A percentile compares a stretch with the other conserved stretches of the same genome.
Conservation (phyloP, 768 basidiomycete species). For the Leucocoprinus leucothites region DNA sequence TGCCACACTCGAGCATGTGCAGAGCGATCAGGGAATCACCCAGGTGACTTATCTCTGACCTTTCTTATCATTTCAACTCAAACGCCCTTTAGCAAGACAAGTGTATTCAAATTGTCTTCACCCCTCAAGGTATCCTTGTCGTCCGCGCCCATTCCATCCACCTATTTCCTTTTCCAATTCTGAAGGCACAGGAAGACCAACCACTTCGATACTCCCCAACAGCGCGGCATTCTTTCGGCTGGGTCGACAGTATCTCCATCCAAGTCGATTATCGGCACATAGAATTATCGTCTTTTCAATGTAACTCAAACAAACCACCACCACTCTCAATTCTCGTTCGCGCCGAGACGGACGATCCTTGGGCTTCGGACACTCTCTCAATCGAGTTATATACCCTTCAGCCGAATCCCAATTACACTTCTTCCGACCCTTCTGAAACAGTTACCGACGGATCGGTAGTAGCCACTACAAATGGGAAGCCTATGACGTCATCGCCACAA, state of each 20-base stretch:
- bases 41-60: constrained; percentile 23
- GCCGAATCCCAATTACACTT: constrained; percentile 28
- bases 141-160: constrained; percentile 57
- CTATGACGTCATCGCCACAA: constrained; percentile 2
- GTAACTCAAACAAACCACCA: neutral
- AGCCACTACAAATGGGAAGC: neutral
- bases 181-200: constrained; percentile 19
- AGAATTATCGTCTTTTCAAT: neutral
- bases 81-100: constrained; percentile 39
- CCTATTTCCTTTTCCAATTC: constrained; percentile 47
- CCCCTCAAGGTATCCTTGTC: constrained; percentile 46
- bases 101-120: constrained; percentile 51
- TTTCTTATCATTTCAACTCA: constrained; percentile 9
- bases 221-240: constrained; percentile 55
- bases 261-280: constrained; percentile 16
- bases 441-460: too few relatives aligned
- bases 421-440: neutral
- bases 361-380: constrained; percentile 44
- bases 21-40: constrained; percentile 22
- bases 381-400: constrained; percentile 52
- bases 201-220: constrained; percentile 30
- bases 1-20: constrained; percentile 41
- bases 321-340: constrained; percentile 51
- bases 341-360: constrained; percentile 58
- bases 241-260: constrained; percentile 60